Percentiles rank a stretch among this genome's conserved stretches.
Evolutionary conservation across 257 asterid species (phyloP).

Genomic region (Linaria vulgaris): DNA sequence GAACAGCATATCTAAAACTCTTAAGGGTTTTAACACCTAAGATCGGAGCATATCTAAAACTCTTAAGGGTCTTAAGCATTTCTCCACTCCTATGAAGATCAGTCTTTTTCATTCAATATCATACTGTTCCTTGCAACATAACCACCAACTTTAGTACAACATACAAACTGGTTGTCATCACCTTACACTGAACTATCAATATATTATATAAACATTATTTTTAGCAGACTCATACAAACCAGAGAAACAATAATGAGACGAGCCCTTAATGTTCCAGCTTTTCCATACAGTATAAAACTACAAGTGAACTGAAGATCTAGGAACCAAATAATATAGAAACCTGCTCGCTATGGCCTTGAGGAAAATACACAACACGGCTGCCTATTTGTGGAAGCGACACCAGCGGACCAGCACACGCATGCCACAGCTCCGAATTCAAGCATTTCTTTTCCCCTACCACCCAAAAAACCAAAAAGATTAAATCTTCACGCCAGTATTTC

Average conservation of each 20-base stretch:
- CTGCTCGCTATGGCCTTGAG: conserved; percentile 96
- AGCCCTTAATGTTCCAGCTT: background rate
- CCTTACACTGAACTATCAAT: background rate
- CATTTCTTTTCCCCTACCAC: conserved; percentile 75
- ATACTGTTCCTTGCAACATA: background rate
- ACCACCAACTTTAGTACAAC: background rate
- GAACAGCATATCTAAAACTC: background rate
- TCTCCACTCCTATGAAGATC: background rate
- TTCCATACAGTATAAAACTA: background rate
- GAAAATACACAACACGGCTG: too few relatives aligned
- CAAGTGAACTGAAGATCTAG: background rate
- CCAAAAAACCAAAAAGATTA: conserved; percentile 8
- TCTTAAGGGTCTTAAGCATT: too few relatives aligned
- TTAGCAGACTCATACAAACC: too few relatives aligned
- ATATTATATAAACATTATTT: too few relatives aligned
- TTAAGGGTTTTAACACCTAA: background rate
- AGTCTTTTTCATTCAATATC: background rate
- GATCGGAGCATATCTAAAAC: too few relatives aligned
- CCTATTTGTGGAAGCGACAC: conserved; percentile 88
- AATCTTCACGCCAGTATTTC: background rate
- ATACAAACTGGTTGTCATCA: background rate
- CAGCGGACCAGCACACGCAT: conserved; percentile 94
- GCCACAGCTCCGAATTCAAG: conserved; percentile 98
- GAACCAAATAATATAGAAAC: conserved; percentile 29
- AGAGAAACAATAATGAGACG: background rate